phyloP scores from a whole-genome alignment of 805 yeast species.

The Yamadazyma sp. region DNA sequence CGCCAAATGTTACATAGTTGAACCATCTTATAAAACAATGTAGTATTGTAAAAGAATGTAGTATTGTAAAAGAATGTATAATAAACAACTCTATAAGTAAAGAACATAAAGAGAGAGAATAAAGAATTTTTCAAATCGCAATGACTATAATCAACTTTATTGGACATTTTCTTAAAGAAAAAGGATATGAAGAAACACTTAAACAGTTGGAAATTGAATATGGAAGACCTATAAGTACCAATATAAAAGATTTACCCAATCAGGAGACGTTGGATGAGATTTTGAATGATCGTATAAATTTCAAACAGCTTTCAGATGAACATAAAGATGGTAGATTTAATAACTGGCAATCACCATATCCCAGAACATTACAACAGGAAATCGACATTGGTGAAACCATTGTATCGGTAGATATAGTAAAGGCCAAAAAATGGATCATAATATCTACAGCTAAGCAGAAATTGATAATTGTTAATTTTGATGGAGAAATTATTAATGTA shows the following conservation, averaged over 20 bases:
- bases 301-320: constrained; percentile 16
- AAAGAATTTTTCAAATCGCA: constrained; percentile 3
- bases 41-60: too few relatives aligned
- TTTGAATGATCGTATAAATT: constrained; percentile 34
- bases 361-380: constrained; percentile 13
- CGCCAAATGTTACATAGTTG: too few relatives aligned
- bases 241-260: constrained; percentile 12
- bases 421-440: constrained; percentile 3
- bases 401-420: constrained; percentile 17
- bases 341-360: constrained; percentile 33
- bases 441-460: constrained; percentile 14
- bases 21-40: background rate
- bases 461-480: constrained; percentile 17
- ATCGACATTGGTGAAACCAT: constrained; percentile 22
- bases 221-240: constrained; percentile 29
- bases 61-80: too few relatives aligned
- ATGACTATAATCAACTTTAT: constrained; percentile 27
- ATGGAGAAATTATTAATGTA: constrained; percentile 14
- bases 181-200: constrained; percentile 46
- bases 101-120: too few relatives aligned
- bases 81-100: background rate
- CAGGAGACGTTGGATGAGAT: constrained; percentile 40
- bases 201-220: constrained; percentile 46
- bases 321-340: constrained; percentile 13
- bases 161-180: constrained; percentile 57